Conservation (phyloP, 2,329 filamentous ascomycete genomes). For the Botrytis tulipae region DNA sequence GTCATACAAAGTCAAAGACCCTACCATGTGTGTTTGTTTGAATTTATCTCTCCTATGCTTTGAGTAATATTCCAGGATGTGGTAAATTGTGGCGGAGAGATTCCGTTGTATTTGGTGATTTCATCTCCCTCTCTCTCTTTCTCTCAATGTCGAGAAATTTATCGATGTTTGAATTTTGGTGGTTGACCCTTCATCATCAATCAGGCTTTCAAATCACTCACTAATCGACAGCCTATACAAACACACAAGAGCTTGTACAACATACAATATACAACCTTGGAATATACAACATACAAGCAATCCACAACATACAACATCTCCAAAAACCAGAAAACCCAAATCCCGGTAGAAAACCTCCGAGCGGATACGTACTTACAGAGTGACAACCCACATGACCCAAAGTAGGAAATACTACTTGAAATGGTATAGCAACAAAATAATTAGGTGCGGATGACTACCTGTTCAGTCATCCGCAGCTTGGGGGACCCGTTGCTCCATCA, state of each 20-base stretch:
- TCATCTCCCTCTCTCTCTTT: no score
- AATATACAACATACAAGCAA: no score
- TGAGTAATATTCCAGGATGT: neutral
- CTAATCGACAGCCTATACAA: neutral
- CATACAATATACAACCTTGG: no score
- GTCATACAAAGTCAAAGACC: neutral
- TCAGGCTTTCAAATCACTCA: neutral
- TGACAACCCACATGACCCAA: neutral
- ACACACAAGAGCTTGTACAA: neutral
- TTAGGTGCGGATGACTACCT: neutral
- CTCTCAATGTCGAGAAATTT: neutral
- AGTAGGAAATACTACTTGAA: neutral
- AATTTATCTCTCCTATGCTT: neutral
- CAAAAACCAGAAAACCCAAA: neutral
- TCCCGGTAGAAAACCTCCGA: constrained; percentile 5
- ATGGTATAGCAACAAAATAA: neutral
- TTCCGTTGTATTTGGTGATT: neutral
- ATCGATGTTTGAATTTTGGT: neutral
- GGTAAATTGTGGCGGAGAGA: neutral
- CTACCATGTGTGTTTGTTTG: neutral
- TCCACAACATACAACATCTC: no score
- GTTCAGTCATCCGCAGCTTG: neutral
- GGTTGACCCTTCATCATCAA: neutral
- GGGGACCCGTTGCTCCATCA: neutral
- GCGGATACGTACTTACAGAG: neutral